phyloP scores from a whole-genome alignment of 495 filamentous ascomycete genomes.

The Penicillium cosmopolitanum region DNA sequence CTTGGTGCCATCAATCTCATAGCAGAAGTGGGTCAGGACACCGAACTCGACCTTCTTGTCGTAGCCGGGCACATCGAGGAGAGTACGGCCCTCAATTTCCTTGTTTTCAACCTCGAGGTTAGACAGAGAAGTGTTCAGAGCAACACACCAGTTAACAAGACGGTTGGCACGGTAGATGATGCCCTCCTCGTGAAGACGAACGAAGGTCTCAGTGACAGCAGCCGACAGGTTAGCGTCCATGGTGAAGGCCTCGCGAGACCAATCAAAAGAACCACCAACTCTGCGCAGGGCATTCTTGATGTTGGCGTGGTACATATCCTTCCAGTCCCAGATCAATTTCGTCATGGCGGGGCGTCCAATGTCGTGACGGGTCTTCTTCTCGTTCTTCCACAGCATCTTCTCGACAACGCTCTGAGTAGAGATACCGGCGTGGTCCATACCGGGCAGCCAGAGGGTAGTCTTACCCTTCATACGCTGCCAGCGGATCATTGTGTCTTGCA shows the following conservation, averaged over 20 bases:
- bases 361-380: slow-evolving; percentile 68
- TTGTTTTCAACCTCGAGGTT: slow-evolving; percentile 79
- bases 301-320: slow-evolving; percentile 67
- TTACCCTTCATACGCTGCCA: slow-evolving; percentile 68
- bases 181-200: slow-evolving; percentile 72
- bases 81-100: slow-evolving; percentile 68
- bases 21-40: slow-evolving; percentile 71
- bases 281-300: slow-evolving; percentile 61
- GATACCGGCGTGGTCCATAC: slow-evolving; percentile 79
- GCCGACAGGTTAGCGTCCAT: slow-evolving; percentile 68
- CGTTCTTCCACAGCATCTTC: slow-evolving; percentile 71
- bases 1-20: slow-evolving; percentile 64
- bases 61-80: slow-evolving; percentile 67
- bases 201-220: slow-evolving; percentile 74
- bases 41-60: slow-evolving; percentile 73
- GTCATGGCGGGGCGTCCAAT: slow-evolving; percentile 64
- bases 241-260: slow-evolving; percentile 73
- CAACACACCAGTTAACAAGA: slow-evolving; percentile 78
- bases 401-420: slow-evolving; percentile 78
- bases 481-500: slow-evolving; percentile 78
- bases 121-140: slow-evolving; percentile 73
- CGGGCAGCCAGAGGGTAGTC: slow-evolving; percentile 72
- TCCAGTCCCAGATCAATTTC: slow-evolving; percentile 69
- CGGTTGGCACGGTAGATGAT: slow-evolving; percentile 76
- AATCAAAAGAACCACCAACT: slow-evolving; percentile 67